These are phyloP conservation scores for Aphanomyces stellatus DNA, from an alignment of 352 stramenopile species.

Conservation along the genomic window DNA sequence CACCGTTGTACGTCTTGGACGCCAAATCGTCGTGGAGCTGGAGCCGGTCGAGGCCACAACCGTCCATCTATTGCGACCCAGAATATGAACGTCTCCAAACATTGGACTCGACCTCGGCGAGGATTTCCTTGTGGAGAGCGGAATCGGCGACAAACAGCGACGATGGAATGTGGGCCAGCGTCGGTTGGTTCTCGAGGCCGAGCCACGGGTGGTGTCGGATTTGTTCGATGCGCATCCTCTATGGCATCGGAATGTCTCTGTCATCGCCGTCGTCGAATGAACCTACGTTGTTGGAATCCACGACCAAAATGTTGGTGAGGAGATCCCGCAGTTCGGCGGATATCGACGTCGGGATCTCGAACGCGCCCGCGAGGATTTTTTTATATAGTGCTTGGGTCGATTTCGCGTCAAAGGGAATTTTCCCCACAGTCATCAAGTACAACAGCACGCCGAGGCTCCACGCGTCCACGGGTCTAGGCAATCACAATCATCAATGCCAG, in stretches of 20 bases:
- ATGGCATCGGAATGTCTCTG: neutral
- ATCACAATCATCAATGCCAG: neutral
- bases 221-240: slow-evolving; percentile 15
- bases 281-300: slow-evolving; percentile 8
- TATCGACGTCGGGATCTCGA: neutral
- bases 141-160: slow-evolving; percentile 17
- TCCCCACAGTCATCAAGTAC: slow-evolving; percentile 12
- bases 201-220: slow-evolving; percentile 17
- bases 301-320: neutral
- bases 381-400: slow-evolving; percentile 4
- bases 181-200: slow-evolving; percentile 1
- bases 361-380: neutral
- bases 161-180: neutral
- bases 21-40: slow-evolving; percentile 16
- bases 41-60: slow-evolving; percentile 1
- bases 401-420: slow-evolving; percentile 11
- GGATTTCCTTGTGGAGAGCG: neutral
- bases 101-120: slow-evolving; percentile 14
- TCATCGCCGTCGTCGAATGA: neutral
- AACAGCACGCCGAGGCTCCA: slow-evolving; percentile 17
- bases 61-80: neutral
- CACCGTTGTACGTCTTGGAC: slow-evolving; percentile 19
- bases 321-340: neutral
- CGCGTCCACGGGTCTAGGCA: slow-evolving; percentile 12
- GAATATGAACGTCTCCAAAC: too few species aligned